phyloP scores from a whole-genome alignment of 192 early-diverging fungal species.

The Coemansia sp. region DNA sequence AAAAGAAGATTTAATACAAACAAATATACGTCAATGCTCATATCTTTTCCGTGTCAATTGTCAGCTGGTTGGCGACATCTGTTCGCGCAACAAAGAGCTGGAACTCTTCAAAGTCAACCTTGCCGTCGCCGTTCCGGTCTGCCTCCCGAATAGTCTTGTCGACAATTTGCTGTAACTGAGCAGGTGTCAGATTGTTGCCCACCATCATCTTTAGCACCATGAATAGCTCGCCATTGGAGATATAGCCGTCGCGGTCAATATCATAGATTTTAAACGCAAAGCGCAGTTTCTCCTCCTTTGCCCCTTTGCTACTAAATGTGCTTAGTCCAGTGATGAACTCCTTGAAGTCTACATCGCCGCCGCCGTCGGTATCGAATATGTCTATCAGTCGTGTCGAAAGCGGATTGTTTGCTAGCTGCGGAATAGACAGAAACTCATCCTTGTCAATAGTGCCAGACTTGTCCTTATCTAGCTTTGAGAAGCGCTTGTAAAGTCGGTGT shows the following conservation, averaged over 20 bases:
- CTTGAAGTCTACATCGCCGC: constrained; percentile 98
- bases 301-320: constrained; percentile 93
- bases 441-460: constrained; percentile 94
- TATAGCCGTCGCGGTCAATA: constrained; percentile 98
- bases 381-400: constrained; percentile 93
- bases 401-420: constrained; percentile 97
- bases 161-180: constrained; percentile 99
- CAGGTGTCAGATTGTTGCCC: constrained; percentile 92
- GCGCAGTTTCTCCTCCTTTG: constrained; percentile 91
- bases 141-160: constrained; percentile 99
- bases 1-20: not conserved
- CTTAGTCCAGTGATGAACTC: constrained; percentile 96
- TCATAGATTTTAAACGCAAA: constrained; percentile 99
- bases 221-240: constrained; percentile 99
- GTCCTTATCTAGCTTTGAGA: constrained; percentile 98
- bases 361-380: constrained; percentile 97
- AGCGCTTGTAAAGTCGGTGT: constrained; percentile 97
- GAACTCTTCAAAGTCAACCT: constrained; percentile 97
- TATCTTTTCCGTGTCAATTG: constrained; percentile 68
- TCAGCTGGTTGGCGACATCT: constrained; percentile 95
- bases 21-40: constrained; percentile 8
- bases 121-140: constrained; percentile 92
- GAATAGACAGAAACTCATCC: constrained; percentile 95
- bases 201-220: constrained; percentile 99
- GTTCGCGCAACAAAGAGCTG: constrained; percentile 92